Evolutionary conservation across 805 yeast genomes (phyloP).

Genomic region (Starmerella powellii): DNA sequence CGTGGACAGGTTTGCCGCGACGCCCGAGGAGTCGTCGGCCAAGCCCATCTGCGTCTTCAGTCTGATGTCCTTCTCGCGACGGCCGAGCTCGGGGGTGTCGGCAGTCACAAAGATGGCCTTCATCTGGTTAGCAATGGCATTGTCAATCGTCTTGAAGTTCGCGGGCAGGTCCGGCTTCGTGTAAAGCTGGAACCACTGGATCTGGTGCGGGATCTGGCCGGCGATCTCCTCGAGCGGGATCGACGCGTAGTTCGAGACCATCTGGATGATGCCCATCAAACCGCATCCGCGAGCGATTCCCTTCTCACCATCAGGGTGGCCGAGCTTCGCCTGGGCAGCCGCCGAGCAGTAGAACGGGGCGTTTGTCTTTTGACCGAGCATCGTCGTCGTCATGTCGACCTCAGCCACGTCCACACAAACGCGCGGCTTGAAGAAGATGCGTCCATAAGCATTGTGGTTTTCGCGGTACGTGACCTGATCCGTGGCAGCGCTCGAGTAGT

Average conservation of each 20-base stretch:
- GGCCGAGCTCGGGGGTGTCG: conserved; percentile 84
- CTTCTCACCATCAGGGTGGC: conserved; percentile 86
- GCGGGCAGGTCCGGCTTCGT: conserved; percentile 61
- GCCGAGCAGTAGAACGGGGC: conserved; percentile 86
- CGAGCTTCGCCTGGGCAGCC: conserved; percentile 81
- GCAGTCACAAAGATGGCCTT: conserved; percentile 3
- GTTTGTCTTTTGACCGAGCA: conserved; percentile 57
- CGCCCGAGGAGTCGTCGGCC: conserved; percentile 59
- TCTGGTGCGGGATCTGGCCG: conserved; percentile 58
- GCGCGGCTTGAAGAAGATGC: conserved; percentile 77
- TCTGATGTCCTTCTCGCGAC: conserved; percentile 78
- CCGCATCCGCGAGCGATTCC: conserved; percentile 81
- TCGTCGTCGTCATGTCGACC: conserved; percentile 55
- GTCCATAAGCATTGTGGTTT: conserved; percentile 77
- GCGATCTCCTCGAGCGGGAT: conserved; percentile 77
- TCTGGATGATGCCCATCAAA: conserved; percentile 59
- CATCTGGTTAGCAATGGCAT: conserved; percentile 35
- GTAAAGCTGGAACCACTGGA: conserved; percentile 82
- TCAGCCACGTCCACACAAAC: conserved; percentile 67
- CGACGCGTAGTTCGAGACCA: conserved; percentile 87
- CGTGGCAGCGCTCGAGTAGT: conserved; percentile 85
- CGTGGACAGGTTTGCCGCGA: conserved; percentile 76
- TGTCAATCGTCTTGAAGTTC: conserved; percentile 40
- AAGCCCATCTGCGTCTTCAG: conserved; percentile 64
- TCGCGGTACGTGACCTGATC: conserved; percentile 84